Evolutionary conservation across 208 protist genomes (phyloP), one percentile per base, ranked within the genome.

Genomic region (Herpetomonas tarakana): DNA sequence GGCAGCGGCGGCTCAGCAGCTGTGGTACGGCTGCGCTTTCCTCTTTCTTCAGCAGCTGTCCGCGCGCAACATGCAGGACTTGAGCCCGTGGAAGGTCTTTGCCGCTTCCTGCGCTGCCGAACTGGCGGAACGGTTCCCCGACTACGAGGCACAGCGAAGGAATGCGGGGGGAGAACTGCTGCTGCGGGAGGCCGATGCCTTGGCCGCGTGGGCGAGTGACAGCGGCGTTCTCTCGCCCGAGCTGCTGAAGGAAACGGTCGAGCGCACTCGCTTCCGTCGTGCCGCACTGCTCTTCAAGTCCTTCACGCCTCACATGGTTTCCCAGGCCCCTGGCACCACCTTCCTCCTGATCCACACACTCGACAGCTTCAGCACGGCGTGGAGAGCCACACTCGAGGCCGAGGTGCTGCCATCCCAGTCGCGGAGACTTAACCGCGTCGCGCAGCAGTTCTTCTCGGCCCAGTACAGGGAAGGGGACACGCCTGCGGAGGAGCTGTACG

Each of bases 11-110:
- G 27, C 57, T 19, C 2, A 39, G 4, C 31, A 68, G 21, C 30
- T 92, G 19, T 93, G 83, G 83, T 83, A 76, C 45, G 66, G 61
- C 26, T 88, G 80, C 65, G 66, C 88, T 16, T 76, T 75, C 38
- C 18, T 81, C 30, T 93, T 88, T 71, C 65, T 90, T 4, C 86
- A 93, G 62, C 82, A 93, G 59, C 59, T 90, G 19, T 88, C 86
- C 16, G 62, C 78, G 7, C 72, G 70, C 21, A 80, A 70, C 2
- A 59, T 54, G n/a, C 74, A 71, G 2, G 69, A 84, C 28, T 71
- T 77, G 35, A 28, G 68, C 0, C 19, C 52, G 27, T 89, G 78
- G 71, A 51, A 46, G 12, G 38, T 62, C 29, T 92, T 92, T 52
- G 68, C 86, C 18, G 55, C 35, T 14, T 38, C 59, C 11, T 88